These are phyloP conservation scores for Leccinum variicolor DNA, from an alignment of 768 basidiomycete genomes.

Conservation along the genomic window DNA sequence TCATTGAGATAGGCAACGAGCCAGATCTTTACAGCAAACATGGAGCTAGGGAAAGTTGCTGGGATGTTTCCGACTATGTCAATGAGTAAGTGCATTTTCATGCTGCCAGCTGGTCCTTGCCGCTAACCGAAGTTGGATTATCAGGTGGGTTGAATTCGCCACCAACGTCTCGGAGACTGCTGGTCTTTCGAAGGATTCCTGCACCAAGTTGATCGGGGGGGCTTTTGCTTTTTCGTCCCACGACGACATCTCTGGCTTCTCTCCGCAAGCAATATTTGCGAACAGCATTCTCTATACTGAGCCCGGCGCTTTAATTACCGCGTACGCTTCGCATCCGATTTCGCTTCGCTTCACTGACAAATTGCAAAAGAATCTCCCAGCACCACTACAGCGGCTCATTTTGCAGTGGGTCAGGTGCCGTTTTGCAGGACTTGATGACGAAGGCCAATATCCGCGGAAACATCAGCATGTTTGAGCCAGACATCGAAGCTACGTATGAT, in stretches of 20 bases:
- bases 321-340: constrained; percentile 35
- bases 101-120: not conserved
- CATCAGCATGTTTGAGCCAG: constrained; percentile 46
- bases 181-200: constrained; percentile 35
- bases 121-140: not conserved
- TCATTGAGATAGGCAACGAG: constrained; percentile 64
- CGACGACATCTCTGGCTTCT: constrained; percentile 43
- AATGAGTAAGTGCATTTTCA: constrained; percentile 38
- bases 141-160: constrained; percentile 54
- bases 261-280: constrained; percentile 56
- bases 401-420: constrained; percentile 49
- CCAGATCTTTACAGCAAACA: constrained; percentile 52
- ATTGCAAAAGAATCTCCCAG: constrained; percentile 35
- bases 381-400: constrained; percentile 56
- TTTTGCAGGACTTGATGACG: constrained; percentile 64
- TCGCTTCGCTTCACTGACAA: not conserved
- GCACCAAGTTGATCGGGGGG: constrained; percentile 45
- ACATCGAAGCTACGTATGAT: constrained; percentile 48
- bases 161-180: constrained; percentile 43
- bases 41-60: constrained; percentile 38
- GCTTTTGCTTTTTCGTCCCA: constrained; percentile 52
- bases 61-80: constrained; percentile 44
- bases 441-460: constrained; percentile 58
- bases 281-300: constrained; percentile 46
- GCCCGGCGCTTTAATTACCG: constrained; percentile 49